Evolutionary conservation across 805 yeast species (phyloP).

Genomic region (Clavispora fructus): DNA sequence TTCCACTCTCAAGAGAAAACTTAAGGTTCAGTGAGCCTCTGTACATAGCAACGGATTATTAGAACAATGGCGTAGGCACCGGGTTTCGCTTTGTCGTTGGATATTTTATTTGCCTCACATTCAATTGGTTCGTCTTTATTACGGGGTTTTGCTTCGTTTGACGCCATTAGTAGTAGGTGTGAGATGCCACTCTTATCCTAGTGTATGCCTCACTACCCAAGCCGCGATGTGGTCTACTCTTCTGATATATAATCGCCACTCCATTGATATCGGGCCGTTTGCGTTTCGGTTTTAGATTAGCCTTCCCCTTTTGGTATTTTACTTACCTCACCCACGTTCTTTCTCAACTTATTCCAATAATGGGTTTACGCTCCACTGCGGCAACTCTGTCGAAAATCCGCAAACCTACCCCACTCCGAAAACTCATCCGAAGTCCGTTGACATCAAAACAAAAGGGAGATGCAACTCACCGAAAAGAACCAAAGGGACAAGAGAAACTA

Average conservation of each 20-base stretch:
- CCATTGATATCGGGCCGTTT: background rate
- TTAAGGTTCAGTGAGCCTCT: constrained; percentile 13
- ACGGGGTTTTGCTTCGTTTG: no score
- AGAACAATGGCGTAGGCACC: background rate
- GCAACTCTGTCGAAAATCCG: constrained; percentile 33
- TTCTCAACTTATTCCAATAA: background rate
- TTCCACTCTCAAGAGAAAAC: constrained; percentile 12
- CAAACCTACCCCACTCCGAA: constrained; percentile 17
- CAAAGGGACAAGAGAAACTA: constrained; percentile 7
- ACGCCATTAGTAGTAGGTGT: no score
- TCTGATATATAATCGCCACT: background rate
- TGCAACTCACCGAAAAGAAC: background rate
- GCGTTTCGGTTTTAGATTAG: no score
- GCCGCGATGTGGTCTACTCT: background rate
- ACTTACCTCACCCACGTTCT: background rate
- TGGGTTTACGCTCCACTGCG: constrained; percentile 31
- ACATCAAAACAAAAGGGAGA: constrained; percentile 15
- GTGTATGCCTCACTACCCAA: background rate
- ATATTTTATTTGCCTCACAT: no score
- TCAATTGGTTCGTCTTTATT: no score
- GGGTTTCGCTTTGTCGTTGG: background rate
- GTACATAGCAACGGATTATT: constrained; percentile 4
- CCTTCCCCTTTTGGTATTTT: no score
- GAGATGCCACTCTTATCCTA: no score
- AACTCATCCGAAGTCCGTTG: constrained; percentile 22